These are phyloP conservation scores for Alternaria novae-zelandiae DNA, from an alignment of 2,329 filamentous ascomycete genomes.

Conservation along the genomic window DNA sequence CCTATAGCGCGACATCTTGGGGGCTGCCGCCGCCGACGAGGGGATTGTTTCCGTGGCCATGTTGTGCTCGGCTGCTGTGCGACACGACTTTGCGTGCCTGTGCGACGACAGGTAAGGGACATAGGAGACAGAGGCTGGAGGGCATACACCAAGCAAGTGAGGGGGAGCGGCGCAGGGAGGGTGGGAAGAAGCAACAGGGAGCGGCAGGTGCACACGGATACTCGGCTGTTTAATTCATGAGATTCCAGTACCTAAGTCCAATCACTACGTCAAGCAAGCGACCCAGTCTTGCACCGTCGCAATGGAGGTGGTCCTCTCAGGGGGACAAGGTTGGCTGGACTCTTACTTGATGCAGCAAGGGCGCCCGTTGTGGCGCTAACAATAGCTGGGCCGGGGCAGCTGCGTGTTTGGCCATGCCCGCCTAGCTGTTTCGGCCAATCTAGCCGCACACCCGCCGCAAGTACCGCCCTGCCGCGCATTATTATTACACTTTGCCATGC, in stretches of 20 bases:
- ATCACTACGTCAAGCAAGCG: conserved; percentile 12
- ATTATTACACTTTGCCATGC: conserved; percentile 2
- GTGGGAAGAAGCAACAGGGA: conserved; percentile 14
- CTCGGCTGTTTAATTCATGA: conserved; percentile 20
- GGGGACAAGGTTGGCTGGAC: conserved; percentile 13
- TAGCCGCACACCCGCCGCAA: not conserved
- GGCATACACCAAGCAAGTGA: conserved; percentile 11
- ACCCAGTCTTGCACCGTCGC: conserved; percentile 4
- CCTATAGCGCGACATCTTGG: conserved; percentile 65
- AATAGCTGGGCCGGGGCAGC: conserved; percentile 2
- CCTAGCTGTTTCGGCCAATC: not conserved
- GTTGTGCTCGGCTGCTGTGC: conserved; percentile 28
- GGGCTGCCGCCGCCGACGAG: conserved; percentile 28
- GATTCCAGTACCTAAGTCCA: conserved; percentile 20
- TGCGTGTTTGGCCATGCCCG: not conserved
- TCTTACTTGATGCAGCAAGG: conserved; percentile 6
- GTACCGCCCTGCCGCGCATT: not conserved
- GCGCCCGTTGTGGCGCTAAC: conserved; percentile 13
- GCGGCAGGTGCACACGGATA: conserved; percentile 31
- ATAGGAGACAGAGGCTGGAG: conserved; percentile 12
- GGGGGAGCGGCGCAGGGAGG: conserved; percentile 9
- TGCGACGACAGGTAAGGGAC: conserved; percentile 26
- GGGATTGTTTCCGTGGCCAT: conserved; percentile 43
- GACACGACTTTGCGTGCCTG: conserved; percentile 30
- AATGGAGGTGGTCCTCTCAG: conserved; percentile 12